phyloP scores from a whole-genome alignment of 257 asterid species.

The Solanum commersonii region DNA sequence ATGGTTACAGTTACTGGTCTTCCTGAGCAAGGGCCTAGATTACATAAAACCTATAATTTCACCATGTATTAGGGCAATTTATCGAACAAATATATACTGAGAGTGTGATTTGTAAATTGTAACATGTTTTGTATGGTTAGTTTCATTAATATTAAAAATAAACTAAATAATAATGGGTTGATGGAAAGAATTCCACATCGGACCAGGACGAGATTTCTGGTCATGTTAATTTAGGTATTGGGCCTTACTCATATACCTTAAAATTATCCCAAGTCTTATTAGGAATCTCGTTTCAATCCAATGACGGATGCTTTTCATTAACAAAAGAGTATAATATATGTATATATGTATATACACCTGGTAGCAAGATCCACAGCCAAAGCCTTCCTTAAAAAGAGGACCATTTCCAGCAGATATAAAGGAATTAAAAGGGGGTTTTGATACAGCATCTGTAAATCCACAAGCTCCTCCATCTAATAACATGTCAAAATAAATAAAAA shows the following conservation, averaged over 20 bases:
- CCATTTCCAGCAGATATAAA: constrained; percentile 22
- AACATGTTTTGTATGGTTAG: neutral
- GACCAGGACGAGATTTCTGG: no score
- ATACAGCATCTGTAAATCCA: constrained; percentile 16
- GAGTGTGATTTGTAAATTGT: no score
- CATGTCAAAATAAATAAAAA: neutral
- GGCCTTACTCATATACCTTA: no score
- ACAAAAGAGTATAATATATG: no score
- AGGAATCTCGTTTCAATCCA: neutral
- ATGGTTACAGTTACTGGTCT: constrained; percentile 12
- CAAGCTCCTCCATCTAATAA: constrained; percentile 28
- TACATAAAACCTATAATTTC: neutral
- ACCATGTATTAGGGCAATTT: neutral
- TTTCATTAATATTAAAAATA: neutral
- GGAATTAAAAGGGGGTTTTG: constrained; percentile 7
- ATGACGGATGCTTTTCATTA: neutral
- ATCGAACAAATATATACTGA: no score
- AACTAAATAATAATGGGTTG: neutral
- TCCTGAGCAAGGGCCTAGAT: constrained; percentile 19
- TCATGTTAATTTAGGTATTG: neutral
- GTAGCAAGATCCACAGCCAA: constrained; percentile 31
- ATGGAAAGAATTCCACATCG: no score
- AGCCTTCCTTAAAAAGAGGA: constrained; percentile 10
- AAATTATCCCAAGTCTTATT: neutral
- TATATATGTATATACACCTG: neutral